These are phyloP conservation scores for Plenodomus biglobosus DNA, from an alignment of 2,329 filamentous ascomycete species.

Conservation along the genomic window DNA sequence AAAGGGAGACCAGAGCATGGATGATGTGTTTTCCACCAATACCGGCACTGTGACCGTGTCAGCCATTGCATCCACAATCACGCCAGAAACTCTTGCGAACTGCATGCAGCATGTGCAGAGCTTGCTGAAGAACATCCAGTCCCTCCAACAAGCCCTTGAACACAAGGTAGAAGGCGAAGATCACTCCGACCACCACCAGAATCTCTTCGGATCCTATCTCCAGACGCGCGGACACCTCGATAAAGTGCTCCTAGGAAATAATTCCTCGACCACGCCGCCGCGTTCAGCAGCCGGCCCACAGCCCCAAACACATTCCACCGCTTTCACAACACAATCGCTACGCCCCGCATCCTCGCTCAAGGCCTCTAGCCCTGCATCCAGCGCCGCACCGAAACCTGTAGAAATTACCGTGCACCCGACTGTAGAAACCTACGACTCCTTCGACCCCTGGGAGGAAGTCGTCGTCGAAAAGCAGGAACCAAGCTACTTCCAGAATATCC, in stretches of 20 bases:
- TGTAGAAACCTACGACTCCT: too few relatives aligned
- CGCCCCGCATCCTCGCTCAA: too few relatives aligned
- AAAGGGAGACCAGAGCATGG: constrained; percentile 1
- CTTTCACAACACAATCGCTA: too few relatives aligned
- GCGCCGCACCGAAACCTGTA: too few relatives aligned
- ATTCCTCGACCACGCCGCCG: too few relatives aligned
- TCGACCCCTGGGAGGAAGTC: too few relatives aligned
- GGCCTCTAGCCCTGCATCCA: too few relatives aligned
- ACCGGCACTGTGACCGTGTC: constrained; percentile 3
- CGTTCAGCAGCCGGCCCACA: too few relatives aligned
- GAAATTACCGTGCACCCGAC: too few relatives aligned
- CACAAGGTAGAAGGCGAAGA: constrained; percentile 46
- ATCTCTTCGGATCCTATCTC: constrained; percentile 31
- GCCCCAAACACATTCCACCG: too few relatives aligned
- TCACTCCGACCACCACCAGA: constrained; percentile 29
- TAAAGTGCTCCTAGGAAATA: constrained; percentile 11
- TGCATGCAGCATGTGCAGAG: constrained; percentile 29
- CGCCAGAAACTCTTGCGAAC: constrained; percentile 18
- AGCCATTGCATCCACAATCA: constrained; percentile 24
- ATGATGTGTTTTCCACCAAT: background rate
- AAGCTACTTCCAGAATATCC: too few relatives aligned
- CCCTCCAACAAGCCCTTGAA: constrained; percentile 33
- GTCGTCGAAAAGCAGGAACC: too few relatives aligned
- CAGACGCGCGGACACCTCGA: constrained; percentile 18
- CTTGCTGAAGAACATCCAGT: constrained; percentile 26